Evolutionary conservation across 805 yeast species (phyloP), one percentile per base, ranked within the genome.

Genomic region (Helenozyma baotianmanensis): DNA sequence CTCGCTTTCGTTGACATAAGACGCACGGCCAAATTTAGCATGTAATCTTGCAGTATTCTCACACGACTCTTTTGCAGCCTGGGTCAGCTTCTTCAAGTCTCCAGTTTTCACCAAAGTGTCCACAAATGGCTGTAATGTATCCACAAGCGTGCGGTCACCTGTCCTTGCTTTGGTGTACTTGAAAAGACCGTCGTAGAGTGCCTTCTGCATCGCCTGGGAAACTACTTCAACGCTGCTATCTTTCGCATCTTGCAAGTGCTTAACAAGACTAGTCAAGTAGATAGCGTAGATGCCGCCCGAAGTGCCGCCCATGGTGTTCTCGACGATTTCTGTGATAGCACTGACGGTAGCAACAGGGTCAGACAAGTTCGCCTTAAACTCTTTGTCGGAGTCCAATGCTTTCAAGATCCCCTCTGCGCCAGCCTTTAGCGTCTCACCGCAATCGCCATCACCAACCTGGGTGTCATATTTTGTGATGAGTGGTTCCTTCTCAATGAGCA

Each of bases 291-390:
- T 60, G 1, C 96, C 97, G 33, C 97, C 97, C 1, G 95, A 84
- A 0, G 97, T 90, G 31, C 97, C 97, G 33, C 97, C 97, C 97
- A 90, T 90, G n/a, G 77, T 78, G 35, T 78, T 77, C 54, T 89
- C 97, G 22, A 89, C 87, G 14, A 82, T 58, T 35, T 87, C 95
- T 3, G 96, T 84, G 30, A 89, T 71, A 44, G 75, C 75, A n/a
- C 79, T 68, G 27, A 85, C 56, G 1, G 83, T 75, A 32, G 77
- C 66, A 12, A 74, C 78, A 4, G 74, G 78, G 42, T 75, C 81
- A 12, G 49, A 29, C 24, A 70, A 44, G 7, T 39, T 32, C 25
- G 49, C 36, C 18, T 35, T 33, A 29, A 58, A 54, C n/a, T 56
- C 58, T 7, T 57, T 46, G 17, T 56, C 54, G 13, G 50, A 32